Evolutionary conservation across 495 filamentous ascomycete species (phyloP).

Genomic region (Monascus purpureus): DNA sequence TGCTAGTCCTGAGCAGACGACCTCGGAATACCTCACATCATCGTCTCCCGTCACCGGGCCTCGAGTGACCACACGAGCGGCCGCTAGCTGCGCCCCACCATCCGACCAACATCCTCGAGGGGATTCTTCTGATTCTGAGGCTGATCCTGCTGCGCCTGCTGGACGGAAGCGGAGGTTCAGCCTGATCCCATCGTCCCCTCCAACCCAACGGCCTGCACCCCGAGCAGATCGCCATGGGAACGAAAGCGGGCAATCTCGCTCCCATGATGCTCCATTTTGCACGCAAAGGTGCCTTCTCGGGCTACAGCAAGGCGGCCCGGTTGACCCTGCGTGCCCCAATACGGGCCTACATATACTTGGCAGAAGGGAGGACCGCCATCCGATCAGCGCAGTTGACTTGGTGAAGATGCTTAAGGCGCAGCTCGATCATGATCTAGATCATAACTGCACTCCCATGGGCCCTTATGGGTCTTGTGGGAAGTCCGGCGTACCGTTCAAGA

Average conservation of each 20-base stretch:
- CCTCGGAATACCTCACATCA: slow-evolving; percentile 7
- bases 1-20: slow-evolving; percentile 3
- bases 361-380: slow-evolving; percentile 5
- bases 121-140: slow-evolving; percentile 10
- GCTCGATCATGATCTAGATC: slow-evolving; percentile 11
- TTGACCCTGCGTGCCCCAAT: slow-evolving; percentile 33
- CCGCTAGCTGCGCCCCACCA: slow-evolving; percentile 7
- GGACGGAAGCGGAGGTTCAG: slow-evolving; percentile 14
- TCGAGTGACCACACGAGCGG: slow-evolving; percentile 10
- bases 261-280: slow-evolving; percentile 18
- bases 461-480: slow-evolving; percentile 5
- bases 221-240: slow-evolving; percentile 4
- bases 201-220: slow-evolving; percentile 3
- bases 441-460: slow-evolving; percentile 10
- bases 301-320: slow-evolving; percentile 13
- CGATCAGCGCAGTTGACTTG: slow-evolving; percentile 6
- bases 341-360: slow-evolving; percentile 14
- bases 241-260: slow-evolving; percentile 1
- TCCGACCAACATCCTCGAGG: slow-evolving; percentile 1
- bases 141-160: slow-evolving; percentile 7
- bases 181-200: slow-evolving; percentile 7
- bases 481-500: slow-evolving; percentile 21
- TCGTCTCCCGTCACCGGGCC: slow-evolving; percentile 7
- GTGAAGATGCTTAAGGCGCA: slow-evolving; percentile 10
- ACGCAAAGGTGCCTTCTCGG: slow-evolving; percentile 33